Base-by-base conservation (phyloP, 169 alveolate species). In the Cystoisospora suis region DNA sequence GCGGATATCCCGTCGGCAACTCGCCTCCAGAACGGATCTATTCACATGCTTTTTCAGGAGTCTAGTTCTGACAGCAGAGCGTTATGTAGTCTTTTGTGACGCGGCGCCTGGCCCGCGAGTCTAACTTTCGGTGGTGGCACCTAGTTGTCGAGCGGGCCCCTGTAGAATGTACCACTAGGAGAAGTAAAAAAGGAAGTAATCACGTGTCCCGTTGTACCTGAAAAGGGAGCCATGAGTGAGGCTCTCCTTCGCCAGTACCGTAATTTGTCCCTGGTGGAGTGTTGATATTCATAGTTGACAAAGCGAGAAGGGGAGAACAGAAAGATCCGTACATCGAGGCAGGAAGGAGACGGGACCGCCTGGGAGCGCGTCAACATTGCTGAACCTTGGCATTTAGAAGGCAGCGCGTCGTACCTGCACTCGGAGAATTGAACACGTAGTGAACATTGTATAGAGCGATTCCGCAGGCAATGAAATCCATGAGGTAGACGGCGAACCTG, bases 331-430 rank as follows among this genome's bases (percentile, higher is more conserved):
- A 72, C 92, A 88, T 40, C 92, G 87, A 34, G 92, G 92, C 75
- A 88, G 92, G 83, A 88, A 88, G 12, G 92, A 88, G 61, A 87
- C 89, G 32, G 92, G 92, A 34, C 92, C 92, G 4, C 92, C 92
- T 88, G 83, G 36, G 46, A 45, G 53, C 38, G 42, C 53, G 36
- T 38, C 20, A n/a, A 20, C 5, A 75, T 36, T 5, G 79, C 20
- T 61, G 32, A 79, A 3, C 49, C 29, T 1, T 20, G 56, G 29
- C 20, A 40, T 23, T 20, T 27, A 75, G 7, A 32, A 27, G 44
- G 70, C 20, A 3, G n/a, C 12, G 46, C 4, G 38, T 45, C 83
- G 20, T 59, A 88, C 92, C 88, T 65, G 81, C 75, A 56, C 85
- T 88, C 70, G 92, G 92, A 29, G 92, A 88, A 70, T 88, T 83